Evolutionary conservation across 345 rosid genomes (phyloP), one percentile per base, ranked within the genome.

Genomic region (Hibiscus syriacus): DNA sequence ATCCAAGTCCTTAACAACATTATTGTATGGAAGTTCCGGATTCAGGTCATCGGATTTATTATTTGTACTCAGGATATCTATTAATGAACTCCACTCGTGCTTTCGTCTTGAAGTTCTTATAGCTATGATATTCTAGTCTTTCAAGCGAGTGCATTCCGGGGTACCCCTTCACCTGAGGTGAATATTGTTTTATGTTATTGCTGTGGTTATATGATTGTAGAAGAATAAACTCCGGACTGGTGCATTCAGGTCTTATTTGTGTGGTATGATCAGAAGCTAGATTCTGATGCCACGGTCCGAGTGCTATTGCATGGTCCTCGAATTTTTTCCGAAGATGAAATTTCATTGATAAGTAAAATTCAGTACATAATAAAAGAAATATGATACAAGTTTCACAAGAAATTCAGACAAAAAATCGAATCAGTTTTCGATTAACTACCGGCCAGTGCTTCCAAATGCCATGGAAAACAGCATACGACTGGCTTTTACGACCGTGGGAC

Each of bases 371-470:
- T 38, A 38, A 38, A 9, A 38, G 3, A 7, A 9, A 38, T 38
- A 38, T 38, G 10, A 9, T 38, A 38, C 41, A 38, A 7, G n/a
- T 38, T 2, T 72, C 66, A 23, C 74, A 64, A 72, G 78, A 71
- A 69, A 73, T 75, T 75, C 59, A 73, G 49, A 59, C 25, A 6
- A 49, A 49, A 49, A 17, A n/a, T 46, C 8, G 22, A 46, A 17
- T 46, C 22, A 4, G 54, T 49, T 49, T 49, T 49, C 12, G 0
- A 29, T 8, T 41, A 30, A 27, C n/a, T n/a, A n/a, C n/a, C n/a
- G n/a, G 16, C 16, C 50, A 4, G 25, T 38, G 19, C 61, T 39
- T 26, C 41, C 73, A 57, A 80, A 64, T 49, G 73, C 73, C 74
- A 62, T 41, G 55, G 54, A 12, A 76, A 78, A 66, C 69, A 38